Percentiles rank a stretch among this genome's conserved stretches.
Conservation (phyloP, 2,329 filamentous ascomycete genomes). For the Colletotrichum chlorophyti region DNA sequence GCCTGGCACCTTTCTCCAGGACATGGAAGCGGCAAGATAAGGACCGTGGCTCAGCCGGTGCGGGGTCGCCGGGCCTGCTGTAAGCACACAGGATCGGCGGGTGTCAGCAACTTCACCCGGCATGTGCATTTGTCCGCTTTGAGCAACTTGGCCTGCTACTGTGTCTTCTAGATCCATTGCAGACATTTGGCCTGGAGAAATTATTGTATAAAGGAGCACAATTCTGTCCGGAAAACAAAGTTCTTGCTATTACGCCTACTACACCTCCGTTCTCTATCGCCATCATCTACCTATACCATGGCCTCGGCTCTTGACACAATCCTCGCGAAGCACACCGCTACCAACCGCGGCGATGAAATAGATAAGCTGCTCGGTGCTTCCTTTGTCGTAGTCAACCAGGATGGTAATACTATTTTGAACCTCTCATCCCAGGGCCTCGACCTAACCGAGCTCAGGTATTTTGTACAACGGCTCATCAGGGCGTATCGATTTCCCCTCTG, state of each 20-base stretch:
- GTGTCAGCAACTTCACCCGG: neutral
- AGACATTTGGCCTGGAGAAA: no score
- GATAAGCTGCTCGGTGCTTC: constrained; percentile 45
- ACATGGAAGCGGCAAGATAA: no score
- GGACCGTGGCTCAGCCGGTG: neutral
- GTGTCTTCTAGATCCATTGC: neutral
- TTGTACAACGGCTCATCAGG: constrained; percentile 46
- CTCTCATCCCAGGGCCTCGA: neutral
- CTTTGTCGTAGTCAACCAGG: constrained; percentile 41
- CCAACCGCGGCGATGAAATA: constrained; percentile 35
- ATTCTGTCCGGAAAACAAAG: no score
- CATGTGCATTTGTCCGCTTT: neutral
- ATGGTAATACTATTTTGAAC: constrained; percentile 33
- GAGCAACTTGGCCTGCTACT: constrained; percentile 20
- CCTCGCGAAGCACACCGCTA: constrained; percentile 37
- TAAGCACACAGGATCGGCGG: neutral
- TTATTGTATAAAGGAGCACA: no score
- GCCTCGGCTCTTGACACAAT: constrained; percentile 31
- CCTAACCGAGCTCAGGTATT: constrained; percentile 33
- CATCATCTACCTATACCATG: neutral
- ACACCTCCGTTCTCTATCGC: no score
- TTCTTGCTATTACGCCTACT: neutral
- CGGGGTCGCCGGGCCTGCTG: neutral
- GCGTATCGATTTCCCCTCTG: constrained; percentile 37
- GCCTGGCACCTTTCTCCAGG: no score